Percentiles rank a stretch among this genome's conserved stretches.
Conservation (phyloP, 1,284 basidiomycete genomes). For the Mrakiaceae sp. region DNA sequence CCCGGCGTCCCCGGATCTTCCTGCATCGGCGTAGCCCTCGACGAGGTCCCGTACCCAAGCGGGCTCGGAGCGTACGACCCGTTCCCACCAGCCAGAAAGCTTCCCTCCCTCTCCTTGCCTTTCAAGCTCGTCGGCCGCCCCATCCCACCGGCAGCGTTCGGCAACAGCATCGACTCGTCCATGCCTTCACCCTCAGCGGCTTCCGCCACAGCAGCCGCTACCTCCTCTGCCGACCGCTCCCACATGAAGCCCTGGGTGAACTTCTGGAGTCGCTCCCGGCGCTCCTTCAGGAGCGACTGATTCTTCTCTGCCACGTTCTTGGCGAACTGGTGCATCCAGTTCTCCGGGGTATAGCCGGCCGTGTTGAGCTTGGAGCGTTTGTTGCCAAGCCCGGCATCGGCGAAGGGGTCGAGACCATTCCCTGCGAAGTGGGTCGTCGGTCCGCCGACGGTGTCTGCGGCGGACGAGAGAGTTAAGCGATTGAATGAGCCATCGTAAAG, state of each 20-base stretch:
- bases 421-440: constrained; percentile 77
- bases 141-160: constrained; percentile 5
- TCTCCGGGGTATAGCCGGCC: constrained; percentile 66
- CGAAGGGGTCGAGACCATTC: constrained; percentile 65
- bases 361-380: constrained; percentile 33
- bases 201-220: constrained; percentile 1
- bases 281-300: constrained; percentile 49
- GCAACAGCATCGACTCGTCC: not conserved
- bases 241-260: constrained; percentile 22
- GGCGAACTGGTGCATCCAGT: constrained; percentile 78
- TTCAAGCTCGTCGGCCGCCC: constrained; percentile 4
- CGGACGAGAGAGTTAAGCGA: no score
- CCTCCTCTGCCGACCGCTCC: not conserved
- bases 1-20: constrained; percentile 3
- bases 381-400: constrained; percentile 62
- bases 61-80: not conserved
- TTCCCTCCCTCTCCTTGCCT: constrained; percentile 4
- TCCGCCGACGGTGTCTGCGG: constrained; percentile 55
- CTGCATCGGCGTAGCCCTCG: constrained; percentile 7
- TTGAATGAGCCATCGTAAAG: no score
- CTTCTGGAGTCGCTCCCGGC: constrained; percentile 46
- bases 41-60: not conserved
- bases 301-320: constrained; percentile 51
- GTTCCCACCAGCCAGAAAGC: not conserved
- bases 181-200: not conserved